Conservation (phyloP, 331 rosid genomes). For the Quercus phellos region DNA sequence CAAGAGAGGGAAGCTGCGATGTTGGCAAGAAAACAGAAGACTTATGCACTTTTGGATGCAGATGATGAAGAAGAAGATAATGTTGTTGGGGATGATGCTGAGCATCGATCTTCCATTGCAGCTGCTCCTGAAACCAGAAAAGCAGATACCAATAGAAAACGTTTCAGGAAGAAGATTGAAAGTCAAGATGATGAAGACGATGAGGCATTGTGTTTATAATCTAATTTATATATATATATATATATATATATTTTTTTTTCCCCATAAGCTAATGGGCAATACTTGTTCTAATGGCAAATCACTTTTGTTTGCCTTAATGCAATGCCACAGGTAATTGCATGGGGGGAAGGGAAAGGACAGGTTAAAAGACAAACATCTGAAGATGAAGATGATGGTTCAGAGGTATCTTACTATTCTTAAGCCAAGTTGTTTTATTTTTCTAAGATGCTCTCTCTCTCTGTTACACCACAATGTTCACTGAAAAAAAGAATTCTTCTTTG, state of each 20-base stretch:
- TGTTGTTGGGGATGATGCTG: conserved; percentile 9
- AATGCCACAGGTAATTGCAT: conserved; percentile 49
- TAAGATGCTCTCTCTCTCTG: background rate
- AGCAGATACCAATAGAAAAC: conserved; percentile 40
- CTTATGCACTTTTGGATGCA: conserved; percentile 67
- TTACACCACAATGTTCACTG: background rate
- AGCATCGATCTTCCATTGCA: conserved; percentile 30
- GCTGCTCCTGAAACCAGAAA: conserved; percentile 38
- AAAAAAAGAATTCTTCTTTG: too few relatives aligned
- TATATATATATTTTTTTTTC: background rate
- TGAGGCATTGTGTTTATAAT: conserved; percentile 47
- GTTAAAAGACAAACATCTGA: conserved; percentile 57
- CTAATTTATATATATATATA: conserved; percentile 13
- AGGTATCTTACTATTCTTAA: conserved; percentile 43
- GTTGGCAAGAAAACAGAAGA: conserved; percentile 68
- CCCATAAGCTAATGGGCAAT: conserved; percentile 19
- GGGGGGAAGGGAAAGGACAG: conserved; percentile 45
- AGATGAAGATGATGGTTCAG: conserved; percentile 62
- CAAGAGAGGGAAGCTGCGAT: conserved; percentile 86
- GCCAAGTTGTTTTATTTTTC: background rate
- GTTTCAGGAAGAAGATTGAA: conserved; percentile 72
- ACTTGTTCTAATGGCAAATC: conserved; percentile 27
- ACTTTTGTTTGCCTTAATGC: conserved; percentile 34
- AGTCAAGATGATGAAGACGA: conserved; percentile 58
- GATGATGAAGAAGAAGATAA: conserved; percentile 48